These are phyloP conservation scores for Cordyceps militaris DNA, from an alignment of 2,329 filamentous ascomycete genomes.

Conservation along the genomic window DNA sequence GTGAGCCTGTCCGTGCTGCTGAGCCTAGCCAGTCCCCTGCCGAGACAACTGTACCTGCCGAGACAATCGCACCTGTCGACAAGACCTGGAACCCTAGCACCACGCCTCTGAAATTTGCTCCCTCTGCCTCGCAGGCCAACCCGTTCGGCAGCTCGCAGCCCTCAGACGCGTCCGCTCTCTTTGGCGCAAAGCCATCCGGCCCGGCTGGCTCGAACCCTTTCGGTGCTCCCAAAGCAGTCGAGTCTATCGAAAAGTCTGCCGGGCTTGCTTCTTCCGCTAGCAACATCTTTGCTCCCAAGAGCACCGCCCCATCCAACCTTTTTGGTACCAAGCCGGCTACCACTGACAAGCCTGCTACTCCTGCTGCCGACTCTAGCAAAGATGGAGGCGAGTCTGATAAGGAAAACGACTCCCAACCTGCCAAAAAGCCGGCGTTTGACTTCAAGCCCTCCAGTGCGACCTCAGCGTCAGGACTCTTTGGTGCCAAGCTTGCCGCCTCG, in stretches of 20 bases:
- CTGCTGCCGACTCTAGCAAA: slow-evolving; percentile 24
- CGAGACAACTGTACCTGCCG: slow-evolving; percentile 23
- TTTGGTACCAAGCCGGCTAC: slow-evolving; percentile 27
- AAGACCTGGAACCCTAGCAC: slow-evolving; percentile 39
- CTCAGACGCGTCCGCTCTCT: slow-evolving; percentile 14
- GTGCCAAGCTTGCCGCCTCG: slow-evolving; percentile 23
- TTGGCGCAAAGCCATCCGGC: slow-evolving; percentile 13
- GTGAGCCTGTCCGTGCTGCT: slow-evolving; percentile 40
- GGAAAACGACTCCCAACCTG: slow-evolving; percentile 33
- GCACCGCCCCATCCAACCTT: slow-evolving; percentile 28
- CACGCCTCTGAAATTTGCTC: slow-evolving; percentile 49
- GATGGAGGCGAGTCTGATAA: slow-evolving; percentile 37
- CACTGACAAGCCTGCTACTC: slow-evolving; percentile 17
- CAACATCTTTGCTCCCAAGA: slow-evolving; percentile 32
- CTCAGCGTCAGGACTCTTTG: slow-evolving; percentile 21
- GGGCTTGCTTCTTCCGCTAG: slow-evolving; percentile 20
- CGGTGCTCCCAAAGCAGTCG: not conserved
- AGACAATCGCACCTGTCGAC: slow-evolving; percentile 26
- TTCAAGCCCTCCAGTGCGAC: slow-evolving; percentile 24
- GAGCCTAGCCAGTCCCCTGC: slow-evolving; percentile 14
- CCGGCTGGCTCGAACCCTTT: not conserved
- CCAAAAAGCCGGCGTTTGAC: slow-evolving; percentile 28
- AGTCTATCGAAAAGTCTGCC: slow-evolving; percentile 14
- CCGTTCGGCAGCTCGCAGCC: slow-evolving; percentile 24
- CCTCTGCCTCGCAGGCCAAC: slow-evolving; percentile 24